Percentiles rank a stretch among this genome's conserved stretches.
These are phyloP conservation scores for Aurantiochytrium sp. DNA, from an alignment of 108 stramenopile species.

Conservation along the genomic window DNA sequence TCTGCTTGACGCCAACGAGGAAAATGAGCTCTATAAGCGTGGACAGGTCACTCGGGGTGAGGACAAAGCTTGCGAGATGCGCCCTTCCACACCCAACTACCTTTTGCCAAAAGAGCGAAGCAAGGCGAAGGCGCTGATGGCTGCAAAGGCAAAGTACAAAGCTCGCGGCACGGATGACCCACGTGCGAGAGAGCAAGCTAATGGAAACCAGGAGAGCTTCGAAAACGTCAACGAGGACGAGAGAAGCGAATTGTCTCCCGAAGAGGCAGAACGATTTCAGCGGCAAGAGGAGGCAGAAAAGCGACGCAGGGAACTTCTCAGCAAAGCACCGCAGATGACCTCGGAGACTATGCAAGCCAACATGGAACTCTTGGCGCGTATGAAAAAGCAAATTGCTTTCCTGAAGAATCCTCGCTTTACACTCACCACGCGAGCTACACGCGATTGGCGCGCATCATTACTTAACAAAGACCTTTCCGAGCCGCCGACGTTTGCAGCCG, in stretches of 20 bases:
- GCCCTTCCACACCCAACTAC: background rate
- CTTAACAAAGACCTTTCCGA: constrained; percentile 11
- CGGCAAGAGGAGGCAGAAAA: background rate
- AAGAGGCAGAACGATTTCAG: background rate
- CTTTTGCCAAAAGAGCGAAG: background rate
- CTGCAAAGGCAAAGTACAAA: background rate
- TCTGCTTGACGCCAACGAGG: background rate
- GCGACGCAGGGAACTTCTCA: background rate
- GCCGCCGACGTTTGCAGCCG: background rate
- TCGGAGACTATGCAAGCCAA: background rate
- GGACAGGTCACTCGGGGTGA: background rate
- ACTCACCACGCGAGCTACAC: background rate
- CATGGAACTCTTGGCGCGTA: background rate
- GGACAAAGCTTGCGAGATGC: background rate
- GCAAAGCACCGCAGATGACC: background rate
- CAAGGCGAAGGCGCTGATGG: background rate
- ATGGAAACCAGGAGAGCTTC: background rate
- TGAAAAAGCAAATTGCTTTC: background rate
- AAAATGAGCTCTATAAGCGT: background rate
- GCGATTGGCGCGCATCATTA: background rate
- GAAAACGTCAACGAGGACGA: background rate
- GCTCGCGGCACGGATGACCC: background rate
- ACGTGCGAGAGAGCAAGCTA: background rate
- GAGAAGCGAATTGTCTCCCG: background rate
- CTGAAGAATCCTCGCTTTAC: constrained; percentile 5